These are phyloP conservation scores for Tolypocladium endophyticum DNA, from an alignment of 2,329 filamentous ascomycete genomes.

Conservation along the genomic window DNA sequence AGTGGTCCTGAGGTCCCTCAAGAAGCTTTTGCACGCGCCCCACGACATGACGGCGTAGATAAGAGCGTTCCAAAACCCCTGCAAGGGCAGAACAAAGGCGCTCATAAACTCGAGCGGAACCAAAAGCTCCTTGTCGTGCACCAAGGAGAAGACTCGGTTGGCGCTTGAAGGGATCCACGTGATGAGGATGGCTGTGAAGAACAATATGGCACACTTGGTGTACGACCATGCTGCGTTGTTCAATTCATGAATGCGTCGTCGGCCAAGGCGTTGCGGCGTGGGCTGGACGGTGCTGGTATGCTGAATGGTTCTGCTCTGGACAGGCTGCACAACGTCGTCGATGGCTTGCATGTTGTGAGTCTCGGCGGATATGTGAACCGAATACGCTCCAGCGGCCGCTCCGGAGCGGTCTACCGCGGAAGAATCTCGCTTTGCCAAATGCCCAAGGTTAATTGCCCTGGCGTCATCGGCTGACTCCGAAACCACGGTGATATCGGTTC, in stretches of 20 bases:
- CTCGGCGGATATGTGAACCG: slow-evolving; percentile 37
- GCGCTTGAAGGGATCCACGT: slow-evolving; percentile 70
- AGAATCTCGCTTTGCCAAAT: slow-evolving; percentile 10
- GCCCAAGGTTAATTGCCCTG: slow-evolving; percentile 12
- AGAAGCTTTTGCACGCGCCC: slow-evolving; percentile 45
- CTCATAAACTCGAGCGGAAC: slow-evolving; percentile 58
- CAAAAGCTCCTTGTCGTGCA: slow-evolving; percentile 39
- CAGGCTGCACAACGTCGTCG: slow-evolving; percentile 15
- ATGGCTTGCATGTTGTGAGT: slow-evolving; percentile 1
- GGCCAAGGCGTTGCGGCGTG: slow-evolving; percentile 14
- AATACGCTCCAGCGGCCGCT: slow-evolving; percentile 27
- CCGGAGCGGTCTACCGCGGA: slow-evolving; percentile 6
- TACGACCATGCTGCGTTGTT: slow-evolving; percentile 59
- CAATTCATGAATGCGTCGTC: slow-evolving; percentile 35
- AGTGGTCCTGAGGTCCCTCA: slow-evolving; percentile 21
- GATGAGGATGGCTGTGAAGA: slow-evolving; percentile 60
- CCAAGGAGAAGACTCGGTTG: slow-evolving; percentile 64
- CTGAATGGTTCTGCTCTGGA: slow-evolving; percentile 11
- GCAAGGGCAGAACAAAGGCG: slow-evolving; percentile 65
- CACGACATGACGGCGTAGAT: slow-evolving; percentile 67
- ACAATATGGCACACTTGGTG: slow-evolving; percentile 58
- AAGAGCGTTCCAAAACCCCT: slow-evolving; percentile 76
- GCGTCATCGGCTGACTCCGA: slow-evolving; percentile 27
- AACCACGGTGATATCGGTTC: slow-evolving; percentile 55
- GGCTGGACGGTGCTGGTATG: slow-evolving; percentile 7